Conservation (phyloP, 192 early-diverging fungal genomes). For the Linnemannia elongata region DNA sequence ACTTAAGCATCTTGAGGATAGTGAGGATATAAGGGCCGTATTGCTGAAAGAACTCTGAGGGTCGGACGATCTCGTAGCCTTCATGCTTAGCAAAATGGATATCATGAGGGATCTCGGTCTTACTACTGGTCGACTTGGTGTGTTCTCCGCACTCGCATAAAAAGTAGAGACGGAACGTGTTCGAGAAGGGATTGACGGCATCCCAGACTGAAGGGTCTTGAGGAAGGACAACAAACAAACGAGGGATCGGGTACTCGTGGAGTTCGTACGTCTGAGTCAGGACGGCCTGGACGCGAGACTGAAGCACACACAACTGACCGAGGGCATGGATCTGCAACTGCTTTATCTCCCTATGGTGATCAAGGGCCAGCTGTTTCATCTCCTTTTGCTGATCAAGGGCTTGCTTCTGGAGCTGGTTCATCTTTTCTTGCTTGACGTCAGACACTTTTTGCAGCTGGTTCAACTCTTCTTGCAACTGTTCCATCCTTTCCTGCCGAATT, state of each 20-base stretch:
- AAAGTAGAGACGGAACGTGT: constrained; percentile 29
- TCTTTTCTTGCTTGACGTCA: constrained; percentile 8
- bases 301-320: not conserved
- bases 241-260: constrained; percentile 35
- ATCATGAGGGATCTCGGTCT: not conserved
- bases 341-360: constrained; percentile 4
- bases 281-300: constrained; percentile 16
- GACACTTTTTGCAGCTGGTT: not conserved
- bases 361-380: constrained; percentile 22
- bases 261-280: constrained; percentile 23
- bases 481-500: no score
- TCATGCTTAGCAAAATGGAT: constrained; percentile 36
- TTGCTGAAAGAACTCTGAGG: constrained; percentile 27
- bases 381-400: constrained; percentile 9
- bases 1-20: constrained; percentile 29
- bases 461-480: not conserved
- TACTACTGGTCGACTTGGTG: constrained; percentile 18
- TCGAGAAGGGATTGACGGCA: constrained; percentile 9
- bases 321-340: constrained; percentile 13
- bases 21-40: constrained; percentile 24
- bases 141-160: constrained; percentile 42
- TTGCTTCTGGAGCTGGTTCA: constrained; percentile 6
- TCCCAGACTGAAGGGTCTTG: constrained; percentile 22
- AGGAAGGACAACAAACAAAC: constrained; percentile 24
- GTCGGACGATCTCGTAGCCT: constrained; percentile 24